A percentile compares a stretch with the other conserved stretches of the same genome.
Evolutionary conservation across 352 stramenopile genomes (phyloP).

Genomic region (Blastocystis sp.): DNA sequence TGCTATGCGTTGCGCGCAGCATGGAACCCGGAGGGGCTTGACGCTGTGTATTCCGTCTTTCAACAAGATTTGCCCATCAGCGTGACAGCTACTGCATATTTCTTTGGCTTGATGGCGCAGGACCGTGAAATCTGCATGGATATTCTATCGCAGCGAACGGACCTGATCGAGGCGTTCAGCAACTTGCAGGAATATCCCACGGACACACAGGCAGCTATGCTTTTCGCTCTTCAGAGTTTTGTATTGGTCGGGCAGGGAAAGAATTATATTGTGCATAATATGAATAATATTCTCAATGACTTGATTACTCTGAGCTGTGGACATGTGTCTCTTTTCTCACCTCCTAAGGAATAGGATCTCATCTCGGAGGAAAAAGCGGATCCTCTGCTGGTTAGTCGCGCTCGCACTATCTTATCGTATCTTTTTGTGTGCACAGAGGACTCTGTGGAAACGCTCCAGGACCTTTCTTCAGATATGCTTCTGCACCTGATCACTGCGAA

Average conservation of each 20-base stretch:
- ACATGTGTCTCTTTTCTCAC: background rate
- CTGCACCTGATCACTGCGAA: background rate
- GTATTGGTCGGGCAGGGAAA: background rate
- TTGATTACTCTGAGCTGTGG: background rate
- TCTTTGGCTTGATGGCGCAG: constrained; percentile 11
- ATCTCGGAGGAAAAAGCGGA: background rate
- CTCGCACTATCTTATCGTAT: background rate
- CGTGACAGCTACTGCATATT: background rate
- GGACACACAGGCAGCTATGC: constrained; percentile 12
- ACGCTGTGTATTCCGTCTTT: background rate
- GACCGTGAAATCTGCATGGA: background rate
- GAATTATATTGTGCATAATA: background rate
- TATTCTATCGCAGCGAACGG: background rate
- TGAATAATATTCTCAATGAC: background rate
- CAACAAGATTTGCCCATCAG: background rate
- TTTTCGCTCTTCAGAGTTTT: constrained; percentile 44
- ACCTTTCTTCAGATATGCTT: background rate
- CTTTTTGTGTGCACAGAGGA: constrained; percentile 10
- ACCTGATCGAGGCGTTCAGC: background rate
- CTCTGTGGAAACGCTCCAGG: background rate
- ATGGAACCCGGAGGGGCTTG: background rate
- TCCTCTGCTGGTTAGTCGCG: background rate
- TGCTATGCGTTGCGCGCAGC: background rate
- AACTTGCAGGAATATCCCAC: background rate
- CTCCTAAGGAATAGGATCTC: background rate